phyloP scores from a whole-genome alignment of 2,329 filamentous ascomycete species.

The Xylariaceae sp. region DNA sequence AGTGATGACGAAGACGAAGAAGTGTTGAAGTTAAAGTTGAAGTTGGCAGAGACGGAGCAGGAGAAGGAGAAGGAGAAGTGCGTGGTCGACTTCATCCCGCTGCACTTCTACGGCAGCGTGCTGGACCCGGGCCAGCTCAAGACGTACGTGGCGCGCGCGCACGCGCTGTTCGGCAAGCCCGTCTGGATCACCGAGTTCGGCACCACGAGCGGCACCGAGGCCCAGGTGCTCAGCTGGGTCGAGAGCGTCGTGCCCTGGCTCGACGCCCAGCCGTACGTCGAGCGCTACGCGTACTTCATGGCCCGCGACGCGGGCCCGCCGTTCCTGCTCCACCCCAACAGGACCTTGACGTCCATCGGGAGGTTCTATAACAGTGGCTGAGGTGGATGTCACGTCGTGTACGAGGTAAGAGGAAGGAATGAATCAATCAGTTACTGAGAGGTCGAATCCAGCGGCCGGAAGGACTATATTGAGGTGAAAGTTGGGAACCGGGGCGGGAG shows the following conservation, averaged over 20 bases:
- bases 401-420: too few species aligned
- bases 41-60: too few species aligned
- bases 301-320: neutral
- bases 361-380: neutral
- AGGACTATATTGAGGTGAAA: too few species aligned
- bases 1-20: too few species aligned
- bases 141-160: neutral
- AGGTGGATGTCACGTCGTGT: neutral
- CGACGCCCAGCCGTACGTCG: neutral
- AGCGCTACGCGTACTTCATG: slow-evolving; percentile 4
- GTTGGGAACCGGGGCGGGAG: too few species aligned
- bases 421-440: too few species aligned
- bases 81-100: slow-evolving; percentile 2
- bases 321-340: neutral
- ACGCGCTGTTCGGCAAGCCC: neutral
- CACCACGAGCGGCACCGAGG: neutral
- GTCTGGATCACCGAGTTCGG: slow-evolving; percentile 6
- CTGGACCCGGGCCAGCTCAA: neutral
- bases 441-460: too few species aligned
- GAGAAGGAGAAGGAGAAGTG: too few species aligned
- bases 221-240: neutral
- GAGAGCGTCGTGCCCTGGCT: neutral
- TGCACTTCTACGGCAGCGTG: slow-evolving; percentile 4
- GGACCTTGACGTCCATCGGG: slow-evolving; percentile 1
- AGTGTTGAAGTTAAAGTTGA: too few species aligned